Conservation (phyloP, 495 filamentous ascomycete genomes). For the Penicillium ochrochloron region DNA sequence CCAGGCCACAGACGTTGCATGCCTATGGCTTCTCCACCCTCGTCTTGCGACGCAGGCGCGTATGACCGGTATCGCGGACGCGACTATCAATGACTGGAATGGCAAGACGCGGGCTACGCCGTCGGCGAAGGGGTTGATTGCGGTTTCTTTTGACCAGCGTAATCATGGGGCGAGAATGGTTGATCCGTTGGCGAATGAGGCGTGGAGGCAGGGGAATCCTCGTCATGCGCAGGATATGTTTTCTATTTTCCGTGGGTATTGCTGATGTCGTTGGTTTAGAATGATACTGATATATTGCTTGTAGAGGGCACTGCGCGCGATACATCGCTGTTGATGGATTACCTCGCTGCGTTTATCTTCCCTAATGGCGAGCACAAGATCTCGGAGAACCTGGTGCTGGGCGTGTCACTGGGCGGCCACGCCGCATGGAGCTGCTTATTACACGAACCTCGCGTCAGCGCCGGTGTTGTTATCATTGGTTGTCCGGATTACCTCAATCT, state of each 20-base stretch:
- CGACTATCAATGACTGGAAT: conserved; percentile 65
- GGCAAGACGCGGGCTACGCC: conserved; percentile 29
- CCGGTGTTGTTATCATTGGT: conserved; percentile 80
- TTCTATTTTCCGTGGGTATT: conserved; percentile 58
- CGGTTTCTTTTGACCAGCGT: conserved; percentile 82
- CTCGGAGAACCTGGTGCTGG: conserved; percentile 73
- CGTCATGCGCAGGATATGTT: conserved; percentile 92
- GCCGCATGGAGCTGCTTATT: conserved; percentile 82
- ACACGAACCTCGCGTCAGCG: conserved; percentile 74
- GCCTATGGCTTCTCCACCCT: conserved; percentile 87
- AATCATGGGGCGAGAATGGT: conserved; percentile 83
- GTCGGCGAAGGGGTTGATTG: conserved; percentile 64
- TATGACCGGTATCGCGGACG: conserved; percentile 66
- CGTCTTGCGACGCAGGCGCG: conserved; percentile 67
- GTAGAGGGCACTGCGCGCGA: conserved; percentile 76
- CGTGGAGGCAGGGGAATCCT: conserved; percentile 80
- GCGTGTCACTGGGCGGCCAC: conserved; percentile 87
- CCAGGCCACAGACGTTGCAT: conserved; percentile 58
- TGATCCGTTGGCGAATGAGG: conserved; percentile 61
- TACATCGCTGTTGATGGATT: conserved; percentile 69
- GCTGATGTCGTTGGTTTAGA: too few relatives aligned
- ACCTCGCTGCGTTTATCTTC: conserved; percentile 77
- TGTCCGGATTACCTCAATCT: conserved; percentile 86
- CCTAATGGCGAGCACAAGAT: conserved; percentile 56
- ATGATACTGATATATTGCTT: neutral